Base-by-base conservation (phyloP, 495 filamentous ascomycete species). In the Penicillium flavigenum region DNA sequence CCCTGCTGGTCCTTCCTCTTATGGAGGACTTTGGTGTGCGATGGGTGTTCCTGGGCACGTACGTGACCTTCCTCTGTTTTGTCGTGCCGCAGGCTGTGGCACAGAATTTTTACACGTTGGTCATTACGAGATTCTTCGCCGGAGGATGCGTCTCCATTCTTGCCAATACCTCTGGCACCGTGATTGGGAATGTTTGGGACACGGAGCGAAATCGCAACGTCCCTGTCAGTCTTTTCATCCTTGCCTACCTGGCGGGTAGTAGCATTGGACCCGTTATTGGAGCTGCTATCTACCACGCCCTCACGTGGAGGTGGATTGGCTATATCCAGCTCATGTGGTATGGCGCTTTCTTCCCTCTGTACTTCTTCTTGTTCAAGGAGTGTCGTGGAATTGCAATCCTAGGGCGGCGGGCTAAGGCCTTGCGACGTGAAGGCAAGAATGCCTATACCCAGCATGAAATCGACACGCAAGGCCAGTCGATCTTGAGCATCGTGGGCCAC, bases 11-110 rank as follows among this genome's bases (percentile, higher is more conserved):
- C 19, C 63, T 85, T 5, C 82, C 82, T 1, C 57, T 83, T 0
- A 79, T 81, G 72, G 82, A 84, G 55, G 71, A 79, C 48, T 74
- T 73, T 43, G 81, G 82, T 22, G 69, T 79, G 20, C 65, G 79
- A 59, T 60, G 64, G 51, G 76, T 75, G 6, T 82, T 79, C 59
- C 46, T 83, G 5, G 53, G 67, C 17, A 68, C 69, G 2, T 83
- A 81, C 60, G n/a, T 68, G 1, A 50, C 70, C 36, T 78, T 81
- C 51, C 41, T 78, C 52, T 67, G 75, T 17, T 76, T 80, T 51
- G 59, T 79, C 6, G 70, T 83, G 17, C 78, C 79, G 2, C 73
- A 78, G 63, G 79, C 73, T 2, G 44, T 81, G 3, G 80, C 80
- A 0, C 72, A 72, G 36, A 80, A 78, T 58, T 83, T 79, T 49